Base-by-base conservation (phyloP, 805 yeast species). In the Yarrowia hollandica region DNA sequence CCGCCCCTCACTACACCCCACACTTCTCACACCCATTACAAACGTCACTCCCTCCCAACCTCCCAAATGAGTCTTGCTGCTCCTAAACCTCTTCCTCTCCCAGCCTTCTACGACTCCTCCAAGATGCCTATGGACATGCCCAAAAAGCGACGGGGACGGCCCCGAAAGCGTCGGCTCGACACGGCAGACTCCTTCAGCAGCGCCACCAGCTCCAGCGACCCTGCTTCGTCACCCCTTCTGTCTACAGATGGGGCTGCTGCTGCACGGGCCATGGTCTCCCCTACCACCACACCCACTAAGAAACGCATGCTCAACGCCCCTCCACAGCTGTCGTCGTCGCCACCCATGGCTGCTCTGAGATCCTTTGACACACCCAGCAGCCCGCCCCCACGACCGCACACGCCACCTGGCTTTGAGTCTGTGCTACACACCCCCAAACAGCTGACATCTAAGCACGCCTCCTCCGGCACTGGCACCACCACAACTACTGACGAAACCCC, bases 71-170 rank as follows among this genome's bases (percentile, higher is more conserved):
- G 55, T 48, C 55, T 48, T 22, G 55, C 55, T 48, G 55, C 55
- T 48, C 55, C 55, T 30, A 48, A 21, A 48, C 55, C 55, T 33
- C 55, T 48, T 3, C 28, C 55, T 22, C 55, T 31, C 22, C 55
- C 55, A 9, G 21, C 34, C 55, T 33, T 33, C 11, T 23, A 21
- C 33, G 39, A 48, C 38, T 15, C 28, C 15, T 25, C 55, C 28
- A 31, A 33, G 21, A 31, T 23, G 55, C 39, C 55, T 12, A 8
- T 21, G 7, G 54, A 30, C 18, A n/a, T n/a, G 16, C 39, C 39
- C 22, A 48, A 48, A 12, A 48, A 48, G 21, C 55, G 39, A 15
- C 35, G 54, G 5, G 55, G 55, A 5, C 55, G 55, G 7, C 55
- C 55, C 12, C 55, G 39, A 5, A 48, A 48, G 22, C 55, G 55